These are phyloP conservation scores for Metschnikowia chrysomelidarum DNA, from an alignment of 805 yeast genomes.

Conservation along the genomic window DNA sequence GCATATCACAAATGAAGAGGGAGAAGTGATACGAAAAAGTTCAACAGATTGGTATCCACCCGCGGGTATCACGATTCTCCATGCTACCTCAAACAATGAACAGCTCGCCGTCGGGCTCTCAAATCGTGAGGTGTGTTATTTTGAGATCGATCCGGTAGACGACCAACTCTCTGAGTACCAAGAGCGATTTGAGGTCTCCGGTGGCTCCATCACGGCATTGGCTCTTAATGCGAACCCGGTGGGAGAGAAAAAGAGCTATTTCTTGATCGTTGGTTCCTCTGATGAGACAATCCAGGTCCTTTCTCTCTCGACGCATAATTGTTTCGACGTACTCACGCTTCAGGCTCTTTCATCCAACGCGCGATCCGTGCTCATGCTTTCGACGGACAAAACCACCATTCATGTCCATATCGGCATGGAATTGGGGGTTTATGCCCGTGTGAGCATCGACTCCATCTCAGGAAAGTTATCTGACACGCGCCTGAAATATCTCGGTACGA, in stretches of 20 bases:
- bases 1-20: slow-evolving; percentile 15
- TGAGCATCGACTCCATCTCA: slow-evolving; percentile 52
- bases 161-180: slow-evolving; percentile 72
- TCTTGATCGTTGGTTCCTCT: slow-evolving; percentile 66
- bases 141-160: slow-evolving; percentile 62
- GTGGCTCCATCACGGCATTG: slow-evolving; percentile 48
- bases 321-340: slow-evolving; percentile 58
- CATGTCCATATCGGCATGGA: slow-evolving; percentile 74
- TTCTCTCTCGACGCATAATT: slow-evolving; percentile 56
- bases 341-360: slow-evolving; percentile 60
- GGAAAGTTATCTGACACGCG: slow-evolving; percentile 64
- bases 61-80: slow-evolving; percentile 60
- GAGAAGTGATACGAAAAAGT: slow-evolving; percentile 6
- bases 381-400: slow-evolving; percentile 16
- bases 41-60: slow-evolving; percentile 78
- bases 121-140: slow-evolving; percentile 73
- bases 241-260: slow-evolving; percentile 46
- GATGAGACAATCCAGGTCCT: slow-evolving; percentile 70
- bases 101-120: slow-evolving; percentile 75
- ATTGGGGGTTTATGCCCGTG: slow-evolving; percentile 77
- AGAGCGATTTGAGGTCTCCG: slow-evolving; percentile 53
- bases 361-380: slow-evolving; percentile 26
- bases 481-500: slow-evolving; percentile 71
- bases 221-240: slow-evolving; percentile 47
- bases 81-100: slow-evolving; percentile 59